Evolutionary conservation across 352 stramenopile species (phyloP).

Genomic region (Pythium aquatile): DNA sequence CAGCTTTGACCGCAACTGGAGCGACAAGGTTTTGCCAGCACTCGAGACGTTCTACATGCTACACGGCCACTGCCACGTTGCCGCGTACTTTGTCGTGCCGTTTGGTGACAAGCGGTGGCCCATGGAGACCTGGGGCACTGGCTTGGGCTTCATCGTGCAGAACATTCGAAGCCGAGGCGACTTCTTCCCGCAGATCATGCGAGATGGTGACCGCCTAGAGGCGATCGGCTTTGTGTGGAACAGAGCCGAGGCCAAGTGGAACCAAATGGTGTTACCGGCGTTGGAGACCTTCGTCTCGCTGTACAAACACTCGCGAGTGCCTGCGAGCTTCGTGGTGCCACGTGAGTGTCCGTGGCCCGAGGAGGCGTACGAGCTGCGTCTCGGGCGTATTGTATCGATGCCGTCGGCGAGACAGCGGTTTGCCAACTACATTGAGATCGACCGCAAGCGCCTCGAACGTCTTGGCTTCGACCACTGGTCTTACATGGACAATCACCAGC

Average conservation of each 20-base stretch:
- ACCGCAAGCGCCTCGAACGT: slow-evolving; percentile 40
- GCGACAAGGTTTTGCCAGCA: slow-evolving; percentile 44
- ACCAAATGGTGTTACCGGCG: slow-evolving; percentile 39
- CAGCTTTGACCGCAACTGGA: slow-evolving; percentile 49
- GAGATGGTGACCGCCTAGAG: slow-evolving; percentile 43
- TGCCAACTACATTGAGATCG: slow-evolving; percentile 52
- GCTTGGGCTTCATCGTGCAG: slow-evolving; percentile 52
- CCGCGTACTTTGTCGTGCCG: slow-evolving; percentile 40
- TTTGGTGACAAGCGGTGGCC: slow-evolving; percentile 37
- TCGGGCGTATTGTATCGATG: slow-evolving; percentile 36
- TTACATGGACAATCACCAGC: slow-evolving; percentile 2
- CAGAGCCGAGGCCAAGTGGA: slow-evolving; percentile 41
- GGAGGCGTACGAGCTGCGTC: slow-evolving; percentile 32
- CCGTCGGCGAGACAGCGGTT: slow-evolving; percentile 30
- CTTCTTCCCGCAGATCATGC: slow-evolving; percentile 49
- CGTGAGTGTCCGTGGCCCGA: slow-evolving; percentile 36
- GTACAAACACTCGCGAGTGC: slow-evolving; percentile 34
- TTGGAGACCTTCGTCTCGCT: slow-evolving; percentile 43
- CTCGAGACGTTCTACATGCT: slow-evolving; percentile 41
- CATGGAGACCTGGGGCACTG: slow-evolving; percentile 30
- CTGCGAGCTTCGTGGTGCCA: slow-evolving; percentile 54
- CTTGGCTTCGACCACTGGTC: slow-evolving; percentile 51
- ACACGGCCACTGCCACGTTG: slow-evolving; percentile 44
- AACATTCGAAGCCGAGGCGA: slow-evolving; percentile 53
- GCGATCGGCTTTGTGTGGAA: slow-evolving; percentile 63